Evolutionary conservation across 1,284 basidiomycete species (phyloP), one percentile per base, ranked within the genome.

Genomic region (Stygiomarasmius scandens): DNA sequence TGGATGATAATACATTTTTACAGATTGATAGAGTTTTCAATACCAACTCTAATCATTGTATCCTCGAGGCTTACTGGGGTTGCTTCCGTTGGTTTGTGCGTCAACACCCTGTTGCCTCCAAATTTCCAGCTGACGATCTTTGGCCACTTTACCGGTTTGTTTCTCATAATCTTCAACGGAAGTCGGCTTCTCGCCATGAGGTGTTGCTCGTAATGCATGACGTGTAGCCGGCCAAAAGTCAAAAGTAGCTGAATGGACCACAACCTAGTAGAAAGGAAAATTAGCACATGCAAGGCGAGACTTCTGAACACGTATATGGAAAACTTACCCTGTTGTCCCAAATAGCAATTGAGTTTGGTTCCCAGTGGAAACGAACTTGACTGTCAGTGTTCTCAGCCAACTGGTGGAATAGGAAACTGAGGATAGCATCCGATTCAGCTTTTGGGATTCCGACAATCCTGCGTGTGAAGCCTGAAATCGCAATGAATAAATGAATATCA

Each of bases 161-260:
- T 70, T 70, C 72, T 93, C 90, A 67, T 91, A 93, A 47, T 85
- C 87, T 43, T 77, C 82, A n/a, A 93, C 92, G 0, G 87, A 90
- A 20, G 79, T 76, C 1, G 92, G 92, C 57, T 80, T 81, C 71
- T 93, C 90, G 23, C 85, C 92, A 62, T 89, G 89, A 49, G 91
- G 91, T 2, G 92, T 93, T n/a, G 87, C 86, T 51, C 92, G 84
- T 47, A 93, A 75, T 8, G 89, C 91, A 67, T 93, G 91, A 51
- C 92, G 82, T 47, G 79, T 83, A 46, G 82, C 79, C 22, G 88
- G 87, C 85, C 83, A 90, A 71, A 89, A 89, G 71, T 90, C 87
- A 65, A 89, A 90, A 4, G 84, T 90, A 10, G 90, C 91, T 9
- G 86, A 84, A 66, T 93, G 91, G 23, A 81, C 89, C 46, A 86